Evolutionary conservation across 139 green algal genomes (phyloP).

Genomic region (Closterium sp.): DNA sequence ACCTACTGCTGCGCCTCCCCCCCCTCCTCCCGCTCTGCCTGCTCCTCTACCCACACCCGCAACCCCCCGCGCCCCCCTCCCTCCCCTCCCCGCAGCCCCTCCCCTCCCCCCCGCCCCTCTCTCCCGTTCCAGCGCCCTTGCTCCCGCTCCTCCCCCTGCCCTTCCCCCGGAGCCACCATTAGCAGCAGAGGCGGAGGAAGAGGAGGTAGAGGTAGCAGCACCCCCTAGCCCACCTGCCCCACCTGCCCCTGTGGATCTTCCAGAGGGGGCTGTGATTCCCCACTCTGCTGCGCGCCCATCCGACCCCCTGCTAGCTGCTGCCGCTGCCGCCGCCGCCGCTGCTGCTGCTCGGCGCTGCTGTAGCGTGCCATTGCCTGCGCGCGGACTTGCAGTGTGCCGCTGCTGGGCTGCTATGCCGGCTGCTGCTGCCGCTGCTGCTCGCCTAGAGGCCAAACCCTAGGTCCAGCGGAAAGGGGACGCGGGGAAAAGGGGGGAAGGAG

Average conservation of each 20-base stretch:
- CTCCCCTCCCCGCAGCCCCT: not conserved
- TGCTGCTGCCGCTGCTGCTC: not conserved
- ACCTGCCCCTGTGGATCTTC: not conserved
- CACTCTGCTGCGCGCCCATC: constrained; percentile 12
- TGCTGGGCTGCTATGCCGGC: not conserved
- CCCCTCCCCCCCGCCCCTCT: not conserved
- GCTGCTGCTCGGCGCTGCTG: not conserved
- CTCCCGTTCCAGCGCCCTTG: not conserved
- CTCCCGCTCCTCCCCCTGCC: not conserved
- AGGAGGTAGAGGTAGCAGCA: not conserved
- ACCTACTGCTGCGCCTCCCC: not conserved
- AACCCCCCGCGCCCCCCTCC: too few relatives aligned
- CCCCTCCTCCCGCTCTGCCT: not conserved
- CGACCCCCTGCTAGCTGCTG: not conserved
- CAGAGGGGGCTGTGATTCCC: not conserved
- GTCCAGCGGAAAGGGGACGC: not conserved
- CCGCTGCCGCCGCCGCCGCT: not conserved
- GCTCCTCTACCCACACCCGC: not conserved
- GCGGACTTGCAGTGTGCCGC: not conserved
- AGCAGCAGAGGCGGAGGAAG: not conserved
- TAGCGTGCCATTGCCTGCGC: constrained; percentile 1
- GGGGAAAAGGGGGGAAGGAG: not conserved
- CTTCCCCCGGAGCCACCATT: not conserved
- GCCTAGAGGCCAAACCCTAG: not conserved
- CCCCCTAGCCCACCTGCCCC: too few relatives aligned